These are phyloP conservation scores for Verticillium dahliae DNA, from an alignment of 2,329 filamentous ascomycete genomes.

Conservation along the genomic window DNA sequence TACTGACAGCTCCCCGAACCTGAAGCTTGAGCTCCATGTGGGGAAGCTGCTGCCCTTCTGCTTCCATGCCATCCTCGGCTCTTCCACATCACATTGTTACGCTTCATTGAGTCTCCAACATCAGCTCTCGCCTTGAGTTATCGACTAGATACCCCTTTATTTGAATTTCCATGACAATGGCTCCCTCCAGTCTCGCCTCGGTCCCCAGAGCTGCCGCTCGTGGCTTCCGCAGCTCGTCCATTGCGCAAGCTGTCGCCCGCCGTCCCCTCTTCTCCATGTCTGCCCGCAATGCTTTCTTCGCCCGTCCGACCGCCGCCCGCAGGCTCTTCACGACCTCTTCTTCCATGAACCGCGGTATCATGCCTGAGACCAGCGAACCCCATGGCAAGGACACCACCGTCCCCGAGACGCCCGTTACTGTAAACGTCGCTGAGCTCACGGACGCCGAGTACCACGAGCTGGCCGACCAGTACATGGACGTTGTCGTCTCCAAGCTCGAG, in stretches of 20 bases:
- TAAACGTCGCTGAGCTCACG: slow-evolving; percentile 53
- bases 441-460: slow-evolving; percentile 69
- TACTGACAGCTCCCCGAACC: slow-evolving; percentile 3
- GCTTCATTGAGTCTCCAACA: background rate
- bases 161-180: slow-evolving; percentile 17
- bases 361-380: slow-evolving; percentile 53
- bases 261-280: slow-evolving; percentile 3
- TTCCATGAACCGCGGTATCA: slow-evolving; percentile 40
- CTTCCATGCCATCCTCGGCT: background rate
- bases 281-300: slow-evolving; percentile 12
- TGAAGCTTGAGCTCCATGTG: slow-evolving; percentile 3
- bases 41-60: slow-evolving; percentile 3
- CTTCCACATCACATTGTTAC: background rate
- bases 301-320: slow-evolving; percentile 8
- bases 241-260: slow-evolving; percentile 12
- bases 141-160: background rate
- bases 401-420: slow-evolving; percentile 31
- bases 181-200: slow-evolving; percentile 23
- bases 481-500: slow-evolving; percentile 57
- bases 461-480: slow-evolving; percentile 67
- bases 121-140: background rate
- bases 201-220: slow-evolving; percentile 29
- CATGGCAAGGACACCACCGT: slow-evolving; percentile 32
- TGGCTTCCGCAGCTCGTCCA: slow-evolving; percentile 19
- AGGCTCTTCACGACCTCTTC: slow-evolving; percentile 23